Evolutionary conservation across 768 basidiomycete genomes (phyloP).

Genomic region (Cystobasidium ongulense): DNA sequence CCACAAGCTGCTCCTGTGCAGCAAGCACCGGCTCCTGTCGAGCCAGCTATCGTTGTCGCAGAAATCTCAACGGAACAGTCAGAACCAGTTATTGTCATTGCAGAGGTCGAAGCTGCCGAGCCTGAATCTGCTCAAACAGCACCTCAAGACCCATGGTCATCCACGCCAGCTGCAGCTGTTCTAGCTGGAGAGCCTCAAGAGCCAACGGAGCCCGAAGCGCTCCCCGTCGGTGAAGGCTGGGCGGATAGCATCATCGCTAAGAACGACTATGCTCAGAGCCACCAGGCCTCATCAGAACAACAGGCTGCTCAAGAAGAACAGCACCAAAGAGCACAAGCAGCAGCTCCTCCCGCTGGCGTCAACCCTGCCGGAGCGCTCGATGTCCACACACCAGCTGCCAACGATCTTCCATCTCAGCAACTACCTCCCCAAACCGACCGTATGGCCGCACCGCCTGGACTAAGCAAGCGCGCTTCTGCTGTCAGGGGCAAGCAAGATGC

Average conservation of each 20-base stretch:
- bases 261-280: conserved; percentile 1
- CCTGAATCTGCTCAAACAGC: not conserved
- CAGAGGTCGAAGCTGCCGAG: not conserved
- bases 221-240: conserved; percentile 40
- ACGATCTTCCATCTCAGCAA: not conserved
- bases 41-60: not conserved
- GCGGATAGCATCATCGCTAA: conserved; percentile 38
- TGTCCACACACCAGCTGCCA: conserved; percentile 19
- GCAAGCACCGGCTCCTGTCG: not conserved
- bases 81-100: not conserved
- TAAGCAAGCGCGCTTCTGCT: not conserved
- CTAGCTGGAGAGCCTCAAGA: conserved; percentile 2
- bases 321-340: conserved; percentile 39
- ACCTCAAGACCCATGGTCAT: conserved; percentile 38
- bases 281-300: not conserved
- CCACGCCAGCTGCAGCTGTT: conserved; percentile 34
- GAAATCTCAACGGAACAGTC: not conserved
- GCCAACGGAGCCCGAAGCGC: not conserved
- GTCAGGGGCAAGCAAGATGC: conserved; percentile 12
- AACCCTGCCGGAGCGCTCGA: conserved; percentile 38
- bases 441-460: not conserved
- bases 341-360: conserved; percentile 27
- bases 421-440: not conserved
- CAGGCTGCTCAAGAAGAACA: conserved; percentile 29
- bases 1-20: not conserved